Base-by-base conservation (phyloP, 2,329 filamentous ascomycete genomes). In the Xylariaceae sp. region DNA sequence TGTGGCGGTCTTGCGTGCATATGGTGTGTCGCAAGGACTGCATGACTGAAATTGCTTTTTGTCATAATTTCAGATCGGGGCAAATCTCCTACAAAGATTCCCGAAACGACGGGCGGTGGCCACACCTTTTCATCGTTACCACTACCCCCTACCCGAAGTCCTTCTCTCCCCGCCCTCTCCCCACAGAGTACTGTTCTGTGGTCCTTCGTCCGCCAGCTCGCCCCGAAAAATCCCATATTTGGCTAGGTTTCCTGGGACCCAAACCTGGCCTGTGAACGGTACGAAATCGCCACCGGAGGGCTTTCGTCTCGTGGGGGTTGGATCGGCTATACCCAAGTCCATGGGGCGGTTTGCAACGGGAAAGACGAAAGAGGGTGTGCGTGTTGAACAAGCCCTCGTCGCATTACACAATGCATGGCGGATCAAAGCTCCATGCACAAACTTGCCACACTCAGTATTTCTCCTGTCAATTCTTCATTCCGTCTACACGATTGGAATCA, bases 1-100 rank as follows among this genome's bases (percentile, higher is more conserved):
- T 57, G 15, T 55, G 45, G n/a, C 17, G 11, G 51, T 45, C 37
- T 62, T 53, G 13, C 49, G 18, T 57, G 55, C 57, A 62, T 57
- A 45, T 35, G n/a, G 18, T 48, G 42, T 10, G 48, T 47, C 57
- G 53, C 57, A 54, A 42, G 35, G 56, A 23, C 34, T 58, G 8
- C 23, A 7, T 30, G n/a, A 11, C 44, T 18, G 11, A 11, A 49
- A 42, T 42, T 51, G 23, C n/a, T 55, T 7, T 56, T 42, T 45
- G 18, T 15, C 49, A 17, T 53, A 15, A n/a, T 13, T n/a, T 45
- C 13, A 45, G 42, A 56, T 52, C 42, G 15, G 23, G 37, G 18
- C 5, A 52, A 30, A 37, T 34, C 9, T 4, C 15, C 11, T 45
- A 13, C 10, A 45, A 42, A 42, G 42, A 45, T 45, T 45, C 42